Conservation (phyloP, 352 stramenopile species). For the Phytophthora uliginosa region DNA sequence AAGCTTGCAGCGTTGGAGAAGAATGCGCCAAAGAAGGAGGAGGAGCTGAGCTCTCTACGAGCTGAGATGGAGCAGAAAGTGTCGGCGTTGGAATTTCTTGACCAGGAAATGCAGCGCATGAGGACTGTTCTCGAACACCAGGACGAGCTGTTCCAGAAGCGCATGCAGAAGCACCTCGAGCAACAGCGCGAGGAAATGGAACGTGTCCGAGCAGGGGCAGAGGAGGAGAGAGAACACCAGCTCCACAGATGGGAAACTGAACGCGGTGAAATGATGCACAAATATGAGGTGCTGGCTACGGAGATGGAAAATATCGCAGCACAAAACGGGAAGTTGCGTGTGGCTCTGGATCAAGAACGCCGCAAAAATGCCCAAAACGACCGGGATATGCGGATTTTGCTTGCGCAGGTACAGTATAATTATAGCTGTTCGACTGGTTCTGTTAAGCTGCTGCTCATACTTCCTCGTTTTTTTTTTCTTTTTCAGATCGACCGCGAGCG, state of each 20-base stretch:
- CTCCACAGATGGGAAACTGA: slow-evolving; percentile 47
- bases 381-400: slow-evolving; percentile 71
- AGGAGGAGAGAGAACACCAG: slow-evolving; percentile 52
- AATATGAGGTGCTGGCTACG: slow-evolving; percentile 47
- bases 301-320: slow-evolving; percentile 58
- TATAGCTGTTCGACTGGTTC: background rate
- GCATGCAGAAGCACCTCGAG: slow-evolving; percentile 59
- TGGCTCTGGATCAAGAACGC: slow-evolving; percentile 52
- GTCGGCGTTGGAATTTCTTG: slow-evolving; percentile 69
- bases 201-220: slow-evolving; percentile 23
- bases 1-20: slow-evolving; percentile 34
- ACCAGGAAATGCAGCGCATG: slow-evolving; percentile 79
- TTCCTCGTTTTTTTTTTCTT: background rate
- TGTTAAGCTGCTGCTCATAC: background rate
- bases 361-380: slow-evolving; percentile 62
- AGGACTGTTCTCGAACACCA: slow-evolving; percentile 61
- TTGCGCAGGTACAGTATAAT: slow-evolving; percentile 53
- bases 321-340: slow-evolving; percentile 63
- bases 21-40: slow-evolving; percentile 28
- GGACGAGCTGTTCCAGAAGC: slow-evolving; percentile 62
- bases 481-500: slow-evolving; percentile 73
- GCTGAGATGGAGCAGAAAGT: slow-evolving; percentile 58
- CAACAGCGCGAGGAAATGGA: slow-evolving; percentile 59
- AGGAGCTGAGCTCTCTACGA: slow-evolving; percentile 15
- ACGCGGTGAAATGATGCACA: slow-evolving; percentile 45